These are phyloP conservation scores for Sarocladium brachiariae DNA, from an alignment of 2,329 filamentous ascomycete species.

Conservation along the genomic window DNA sequence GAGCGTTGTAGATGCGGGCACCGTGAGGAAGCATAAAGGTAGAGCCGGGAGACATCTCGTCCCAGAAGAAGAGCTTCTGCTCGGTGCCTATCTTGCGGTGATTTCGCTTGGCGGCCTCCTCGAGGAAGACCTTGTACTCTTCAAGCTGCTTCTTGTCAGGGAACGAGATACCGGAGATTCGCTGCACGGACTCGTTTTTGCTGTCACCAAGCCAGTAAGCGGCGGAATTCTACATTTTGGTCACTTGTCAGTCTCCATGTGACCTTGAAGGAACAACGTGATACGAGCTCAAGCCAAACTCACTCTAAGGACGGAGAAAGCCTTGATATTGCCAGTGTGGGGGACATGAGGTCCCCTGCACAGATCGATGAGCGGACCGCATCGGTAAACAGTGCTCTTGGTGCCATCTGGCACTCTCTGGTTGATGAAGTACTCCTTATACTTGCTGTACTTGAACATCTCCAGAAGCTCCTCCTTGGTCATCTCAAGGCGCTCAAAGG, in stretches of 20 bases:
- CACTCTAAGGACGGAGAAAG: constrained; percentile 84
- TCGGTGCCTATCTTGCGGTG: constrained; percentile 91
- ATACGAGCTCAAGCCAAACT: too few relatives aligned
- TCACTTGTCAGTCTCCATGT: too few relatives aligned
- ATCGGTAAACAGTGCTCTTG: constrained; percentile 88
- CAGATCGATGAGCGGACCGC: constrained; percentile 88
- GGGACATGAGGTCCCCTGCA: constrained; percentile 94
- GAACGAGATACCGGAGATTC: constrained; percentile 92
- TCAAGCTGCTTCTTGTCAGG: constrained; percentile 93
- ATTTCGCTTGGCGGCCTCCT: constrained; percentile 96
- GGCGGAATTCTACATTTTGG: constrained; percentile 50
- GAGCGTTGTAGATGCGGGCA: constrained; percentile 84
- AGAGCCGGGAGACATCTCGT: constrained; percentile 86
- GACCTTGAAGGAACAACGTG: too few relatives aligned
- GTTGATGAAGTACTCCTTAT: constrained; percentile 94
- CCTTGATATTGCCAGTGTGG: constrained; percentile 84
- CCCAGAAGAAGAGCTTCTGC: constrained; percentile 97
- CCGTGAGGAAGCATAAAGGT: constrained; percentile 91
- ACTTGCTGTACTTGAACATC: constrained; percentile 96
- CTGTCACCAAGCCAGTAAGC: constrained; percentile 94
- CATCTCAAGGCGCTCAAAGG: constrained; percentile 82
- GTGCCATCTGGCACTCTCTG: constrained; percentile 67
- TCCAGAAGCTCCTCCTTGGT: constrained; percentile 87
- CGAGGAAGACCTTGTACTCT: constrained; percentile 89
- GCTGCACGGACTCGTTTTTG: constrained; percentile 89